Evolutionary conservation across 176 grass and related monocot species (phyloP), one percentile per base, ranked within the genome.

Genomic region (Carex pumila): DNA sequence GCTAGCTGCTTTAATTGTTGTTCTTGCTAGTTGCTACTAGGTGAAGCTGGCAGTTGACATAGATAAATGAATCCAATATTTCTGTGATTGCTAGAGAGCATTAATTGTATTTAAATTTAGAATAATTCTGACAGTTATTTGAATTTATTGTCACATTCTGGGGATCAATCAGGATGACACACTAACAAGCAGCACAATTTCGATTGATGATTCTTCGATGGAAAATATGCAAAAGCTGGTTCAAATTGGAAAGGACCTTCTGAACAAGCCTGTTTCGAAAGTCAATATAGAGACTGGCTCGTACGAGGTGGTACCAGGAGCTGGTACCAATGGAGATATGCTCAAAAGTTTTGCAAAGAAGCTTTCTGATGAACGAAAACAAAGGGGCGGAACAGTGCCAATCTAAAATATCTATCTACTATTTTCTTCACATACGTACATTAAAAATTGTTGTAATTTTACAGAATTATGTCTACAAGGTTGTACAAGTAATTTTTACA

Each of bases 251-350:
- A 85, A 85, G 4, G 61, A 39, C 1, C 81, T 97, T n/a, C 75
- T 91, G 0, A 85, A 87, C 74, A 91, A 4, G 52, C 43, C 12
- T 0, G 84, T 12, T 56, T 91, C 87, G 47, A 88, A 70, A 79
- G 86, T 97, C 21, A 73, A 93, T 58, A 0, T 92, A 5, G 94
- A 97, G 88, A 92, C 79, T 0, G 90, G 92, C 9, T 67, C 12
- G 21, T 90, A 57, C 8, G 85, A 89, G 57, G 15, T 57, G 0
- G 71, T 88, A 19, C 0, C 3, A 0, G 58, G 22, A 0, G 79
- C 60, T 8, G 80, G 80, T 17, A 94, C 88, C 25, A 97, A 97
- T 4, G 88, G 85, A 61, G 34, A 97, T 12, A 90, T 78, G 49
- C 87, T 94, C 0, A 1, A 0, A 36, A 13, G 0, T 34, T 87